Percentiles rank a stretch among this genome's conserved stretches.
Conservation (phyloP, 2,329 filamentous ascomycete genomes). For the Ilyonectria robusta region DNA sequence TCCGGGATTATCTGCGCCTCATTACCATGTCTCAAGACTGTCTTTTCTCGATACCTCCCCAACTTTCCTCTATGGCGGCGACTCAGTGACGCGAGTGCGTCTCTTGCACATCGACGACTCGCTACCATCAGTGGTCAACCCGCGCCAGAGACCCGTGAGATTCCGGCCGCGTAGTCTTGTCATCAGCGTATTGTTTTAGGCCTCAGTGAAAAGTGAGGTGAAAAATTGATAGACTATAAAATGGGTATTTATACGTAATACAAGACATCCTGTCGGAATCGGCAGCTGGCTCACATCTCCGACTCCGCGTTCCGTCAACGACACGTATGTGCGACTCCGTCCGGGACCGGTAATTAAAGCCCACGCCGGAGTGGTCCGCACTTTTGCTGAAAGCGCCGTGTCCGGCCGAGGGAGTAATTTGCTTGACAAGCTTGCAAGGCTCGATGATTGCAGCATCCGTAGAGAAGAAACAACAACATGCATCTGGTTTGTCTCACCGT, state of each 20-base stretch:
- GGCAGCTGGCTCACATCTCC: neutral
- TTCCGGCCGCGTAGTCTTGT: neutral
- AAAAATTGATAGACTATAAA: no score
- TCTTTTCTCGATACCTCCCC: slow-evolving; percentile 11
- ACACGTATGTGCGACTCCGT: neutral
- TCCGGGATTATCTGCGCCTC: slow-evolving; percentile 31
- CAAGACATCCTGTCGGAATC: no score
- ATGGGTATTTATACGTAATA: no score
- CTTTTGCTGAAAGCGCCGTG: neutral
- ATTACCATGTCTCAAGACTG: slow-evolving; percentile 25
- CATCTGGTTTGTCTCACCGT: no score
- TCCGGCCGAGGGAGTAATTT: neutral
- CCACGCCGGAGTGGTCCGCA: neutral
- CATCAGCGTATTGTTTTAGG: no score
- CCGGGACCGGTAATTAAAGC: neutral
- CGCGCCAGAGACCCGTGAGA: neutral
- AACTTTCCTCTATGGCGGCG: slow-evolving; percentile 1
- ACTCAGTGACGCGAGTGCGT: neutral
- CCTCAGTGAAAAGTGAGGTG: no score
- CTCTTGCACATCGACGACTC: neutral
- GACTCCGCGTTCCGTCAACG: neutral
- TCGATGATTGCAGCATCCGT: neutral
- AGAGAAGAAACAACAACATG: no score
- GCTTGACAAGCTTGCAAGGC: neutral
- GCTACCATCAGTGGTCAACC: neutral